These are phyloP conservation scores for Pyrus hybrid DNA, from an alignment of 331 rosid species.

Conservation along the genomic window DNA sequence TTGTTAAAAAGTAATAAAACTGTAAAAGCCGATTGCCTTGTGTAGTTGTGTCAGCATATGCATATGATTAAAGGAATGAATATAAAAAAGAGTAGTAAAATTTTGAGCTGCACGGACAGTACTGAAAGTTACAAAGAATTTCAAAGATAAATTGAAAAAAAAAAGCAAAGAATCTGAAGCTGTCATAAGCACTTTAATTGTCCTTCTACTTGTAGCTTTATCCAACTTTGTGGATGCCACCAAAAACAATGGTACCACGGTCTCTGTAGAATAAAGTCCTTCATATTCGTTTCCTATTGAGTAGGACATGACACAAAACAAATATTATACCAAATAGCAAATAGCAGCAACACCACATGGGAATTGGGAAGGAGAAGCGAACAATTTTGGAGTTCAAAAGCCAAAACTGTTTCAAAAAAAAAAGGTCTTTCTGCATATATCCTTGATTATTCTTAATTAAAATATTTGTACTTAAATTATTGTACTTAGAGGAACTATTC, in stretches of 20 bases:
- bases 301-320: neutral
- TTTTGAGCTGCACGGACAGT: neutral
- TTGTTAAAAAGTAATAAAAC: neutral
- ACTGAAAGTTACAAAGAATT: neutral
- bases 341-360: neutral
- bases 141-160: neutral
- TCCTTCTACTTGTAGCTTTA: neutral
- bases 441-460: neutral
- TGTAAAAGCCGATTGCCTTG: neutral
- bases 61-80: too few species aligned
- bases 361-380: neutral
- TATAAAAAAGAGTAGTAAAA: too few species aligned
- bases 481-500: neutral
- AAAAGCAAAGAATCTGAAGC: neutral
- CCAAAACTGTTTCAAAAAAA: neutral
- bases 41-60: neutral
- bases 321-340: neutral
- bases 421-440: neutral
- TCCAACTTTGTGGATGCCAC: slow-evolving; percentile 5
- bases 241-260: slow-evolving; percentile 9
- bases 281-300: neutral
- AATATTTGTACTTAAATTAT: neutral
- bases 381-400: neutral
- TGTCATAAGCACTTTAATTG: neutral
- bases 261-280: neutral